Conservation (phyloP, 2,329 filamentous ascomycete genomes). For the Pseudopyricularia javanii region DNA sequence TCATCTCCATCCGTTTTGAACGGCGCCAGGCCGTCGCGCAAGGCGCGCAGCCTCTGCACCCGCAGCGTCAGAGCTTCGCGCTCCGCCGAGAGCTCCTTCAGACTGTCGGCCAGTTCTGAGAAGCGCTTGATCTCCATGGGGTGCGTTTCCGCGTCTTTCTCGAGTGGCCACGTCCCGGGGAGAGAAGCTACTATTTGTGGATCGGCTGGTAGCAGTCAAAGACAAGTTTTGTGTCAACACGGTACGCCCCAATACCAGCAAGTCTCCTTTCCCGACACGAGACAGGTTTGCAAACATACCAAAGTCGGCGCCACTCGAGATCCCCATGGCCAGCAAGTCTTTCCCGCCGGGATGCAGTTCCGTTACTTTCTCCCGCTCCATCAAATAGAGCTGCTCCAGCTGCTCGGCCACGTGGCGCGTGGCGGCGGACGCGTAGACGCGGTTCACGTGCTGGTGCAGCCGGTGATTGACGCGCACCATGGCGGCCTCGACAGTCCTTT, state of each 20-base stretch:
- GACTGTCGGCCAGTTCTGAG: constrained; percentile 30
- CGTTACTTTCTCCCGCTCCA: not conserved
- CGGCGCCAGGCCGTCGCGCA: constrained; percentile 38
- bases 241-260: not conserved
- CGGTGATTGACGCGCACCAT: constrained; percentile 47
- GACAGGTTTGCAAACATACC: constrained; percentile 15
- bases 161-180: constrained; percentile 31
- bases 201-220: constrained; percentile 19
- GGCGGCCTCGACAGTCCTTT: constrained; percentile 42
- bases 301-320: constrained; percentile 29
- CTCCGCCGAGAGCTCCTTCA: constrained; percentile 36
- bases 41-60: constrained; percentile 32
- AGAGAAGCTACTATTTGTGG: constrained; percentile 31
- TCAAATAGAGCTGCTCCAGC: constrained; percentile 52
- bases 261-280: not conserved
- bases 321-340: constrained; percentile 14
- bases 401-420: constrained; percentile 61
- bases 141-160: constrained; percentile 20
- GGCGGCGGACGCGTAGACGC: constrained; percentile 57
- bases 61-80: constrained; percentile 20
- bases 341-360: not conserved
- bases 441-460: constrained; percentile 51
- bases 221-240: constrained; percentile 8
- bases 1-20: constrained; percentile 19
- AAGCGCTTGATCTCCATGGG: constrained; percentile 39